Conservation (phyloP, 805 yeast species). For the Yamadazyma olivae region DNA sequence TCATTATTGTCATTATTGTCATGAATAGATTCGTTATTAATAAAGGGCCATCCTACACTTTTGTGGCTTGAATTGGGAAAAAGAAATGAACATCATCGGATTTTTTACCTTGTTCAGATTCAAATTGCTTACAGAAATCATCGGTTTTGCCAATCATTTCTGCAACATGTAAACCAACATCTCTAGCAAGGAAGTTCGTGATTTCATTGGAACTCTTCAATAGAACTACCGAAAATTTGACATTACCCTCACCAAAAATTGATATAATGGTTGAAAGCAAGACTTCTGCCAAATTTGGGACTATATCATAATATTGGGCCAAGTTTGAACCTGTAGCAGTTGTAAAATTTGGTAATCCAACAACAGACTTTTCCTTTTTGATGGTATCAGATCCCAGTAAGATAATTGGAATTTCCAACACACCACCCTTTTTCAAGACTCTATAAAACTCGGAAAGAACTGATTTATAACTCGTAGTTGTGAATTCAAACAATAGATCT, state of each 20-base stretch:
- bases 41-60: conserved; percentile 1
- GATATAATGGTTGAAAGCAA: conserved; percentile 19
- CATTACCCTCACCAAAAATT: conserved; percentile 32
- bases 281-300: conserved; percentile 24
- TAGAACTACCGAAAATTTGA: conserved; percentile 27
- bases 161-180: conserved; percentile 24
- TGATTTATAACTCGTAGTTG: conserved; percentile 20
- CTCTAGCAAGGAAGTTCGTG: conserved; percentile 25
- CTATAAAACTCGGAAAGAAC: conserved; percentile 32
- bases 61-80: conserved; percentile 12
- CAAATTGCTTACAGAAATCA: conserved; percentile 21
- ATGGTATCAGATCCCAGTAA: conserved; percentile 14
- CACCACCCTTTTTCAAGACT: conserved; percentile 33
- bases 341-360: conserved; percentile 13
- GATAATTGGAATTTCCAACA: conserved; percentile 29
- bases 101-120: conserved; percentile 10
- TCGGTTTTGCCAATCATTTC: conserved; percentile 33
- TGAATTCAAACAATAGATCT: conserved; percentile 33
- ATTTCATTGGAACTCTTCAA: conserved; percentile 29
- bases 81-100: conserved; percentile 13
- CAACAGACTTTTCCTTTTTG: conserved; percentile 8
- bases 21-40: no score
- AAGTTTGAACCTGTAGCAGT: conserved; percentile 10
- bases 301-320: conserved; percentile 14
- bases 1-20: no score